A percentile compares a stretch with the other conserved stretches of the same genome.
These are phyloP conservation scores for Ulmus americana DNA, from an alignment of 331 rosid species.

Conservation along the genomic window DNA sequence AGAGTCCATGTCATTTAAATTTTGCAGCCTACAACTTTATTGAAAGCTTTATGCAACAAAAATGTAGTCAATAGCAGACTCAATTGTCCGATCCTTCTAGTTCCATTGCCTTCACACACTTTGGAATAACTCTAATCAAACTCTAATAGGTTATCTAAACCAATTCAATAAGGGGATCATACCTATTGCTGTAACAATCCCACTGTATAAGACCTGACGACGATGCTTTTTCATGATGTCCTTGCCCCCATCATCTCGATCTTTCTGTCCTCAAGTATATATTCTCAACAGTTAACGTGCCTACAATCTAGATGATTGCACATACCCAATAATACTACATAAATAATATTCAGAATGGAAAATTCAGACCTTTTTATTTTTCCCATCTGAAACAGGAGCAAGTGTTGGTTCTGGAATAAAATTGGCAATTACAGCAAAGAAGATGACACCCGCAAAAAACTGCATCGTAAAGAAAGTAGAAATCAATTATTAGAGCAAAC, in stretches of 20 bases:
- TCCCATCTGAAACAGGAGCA: conserved; percentile 52
- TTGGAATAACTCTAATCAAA: conserved; percentile 8
- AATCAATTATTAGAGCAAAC: conserved; percentile 17
- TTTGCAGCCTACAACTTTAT: not conserved
- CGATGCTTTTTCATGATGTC: conserved; percentile 91
- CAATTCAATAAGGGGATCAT: conserved; percentile 30
- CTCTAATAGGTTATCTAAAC: conserved; percentile 15
- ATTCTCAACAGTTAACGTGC: conserved; percentile 34
- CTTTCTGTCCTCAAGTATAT: conserved; percentile 52
- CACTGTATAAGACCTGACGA: conserved; percentile 89
- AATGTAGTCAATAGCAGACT: conserved; percentile 2
- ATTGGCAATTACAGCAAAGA: conserved; percentile 69
- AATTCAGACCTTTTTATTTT: conserved; percentile 55
- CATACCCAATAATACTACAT: conserved; percentile 22
- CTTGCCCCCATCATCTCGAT: conserved; percentile 74
- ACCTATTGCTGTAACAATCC: conserved; percentile 94
- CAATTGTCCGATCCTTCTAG: not conserved
- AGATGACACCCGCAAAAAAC: conserved; percentile 90
- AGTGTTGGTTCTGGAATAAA: conserved; percentile 87
- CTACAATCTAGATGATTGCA: conserved; percentile 8
- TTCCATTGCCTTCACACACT: not conserved
- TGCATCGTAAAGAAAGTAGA: conserved; percentile 30
- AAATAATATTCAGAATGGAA: conserved; percentile 16
- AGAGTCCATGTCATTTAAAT: not conserved
- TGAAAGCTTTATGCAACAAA: not conserved